phyloP scores from a whole-genome alignment of 768 basidiomycete genomes.

The Trametes villosa region DNA sequence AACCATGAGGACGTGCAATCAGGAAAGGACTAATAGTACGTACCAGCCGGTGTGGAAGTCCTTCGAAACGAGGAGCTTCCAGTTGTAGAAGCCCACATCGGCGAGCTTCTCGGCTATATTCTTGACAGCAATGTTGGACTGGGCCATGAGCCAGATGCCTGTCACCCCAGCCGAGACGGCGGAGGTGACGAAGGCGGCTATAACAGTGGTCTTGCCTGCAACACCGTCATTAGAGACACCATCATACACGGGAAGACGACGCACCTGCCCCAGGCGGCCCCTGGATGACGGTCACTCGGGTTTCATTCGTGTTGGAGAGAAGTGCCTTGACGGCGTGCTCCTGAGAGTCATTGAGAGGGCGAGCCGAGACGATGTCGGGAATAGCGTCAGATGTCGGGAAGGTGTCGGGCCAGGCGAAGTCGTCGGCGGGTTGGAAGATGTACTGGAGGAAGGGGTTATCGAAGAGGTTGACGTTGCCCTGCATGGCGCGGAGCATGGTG shows the following conservation, averaged over 20 bases:
- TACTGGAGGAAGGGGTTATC: conserved; percentile 44
- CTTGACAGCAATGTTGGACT: conserved; percentile 88
- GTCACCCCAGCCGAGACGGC: conserved; percentile 28
- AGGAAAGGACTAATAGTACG: conserved; percentile 25
- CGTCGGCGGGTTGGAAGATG: conserved; percentile 38
- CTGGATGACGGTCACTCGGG: conserved; percentile 40
- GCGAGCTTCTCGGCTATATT: conserved; percentile 84
- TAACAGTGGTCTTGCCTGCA: conserved; percentile 38
- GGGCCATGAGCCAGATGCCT: conserved; percentile 82
- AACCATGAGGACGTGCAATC: conserved; percentile 15
- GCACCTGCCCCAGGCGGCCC: conserved; percentile 38
- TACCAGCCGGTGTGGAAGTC: conserved; percentile 73
- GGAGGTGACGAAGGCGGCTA: conserved; percentile 38
- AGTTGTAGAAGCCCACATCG: conserved; percentile 54
- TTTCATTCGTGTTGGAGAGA: conserved; percentile 40
- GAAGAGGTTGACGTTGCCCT: conserved; percentile 35
- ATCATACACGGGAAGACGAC: not conserved
- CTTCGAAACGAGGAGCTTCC: conserved; percentile 71
- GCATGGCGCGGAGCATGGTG: conserved; percentile 40
- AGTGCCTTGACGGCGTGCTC: conserved; percentile 40
- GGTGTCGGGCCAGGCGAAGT: conserved; percentile 43
- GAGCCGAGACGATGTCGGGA: conserved; percentile 24
- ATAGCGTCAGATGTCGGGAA: conserved; percentile 30
- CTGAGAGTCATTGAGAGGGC: conserved; percentile 47
- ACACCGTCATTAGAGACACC: not conserved